These are phyloP conservation scores for Sporothrix pseudoabietina DNA, from an alignment of 2,329 filamentous ascomycete species.

Conservation along the genomic window DNA sequence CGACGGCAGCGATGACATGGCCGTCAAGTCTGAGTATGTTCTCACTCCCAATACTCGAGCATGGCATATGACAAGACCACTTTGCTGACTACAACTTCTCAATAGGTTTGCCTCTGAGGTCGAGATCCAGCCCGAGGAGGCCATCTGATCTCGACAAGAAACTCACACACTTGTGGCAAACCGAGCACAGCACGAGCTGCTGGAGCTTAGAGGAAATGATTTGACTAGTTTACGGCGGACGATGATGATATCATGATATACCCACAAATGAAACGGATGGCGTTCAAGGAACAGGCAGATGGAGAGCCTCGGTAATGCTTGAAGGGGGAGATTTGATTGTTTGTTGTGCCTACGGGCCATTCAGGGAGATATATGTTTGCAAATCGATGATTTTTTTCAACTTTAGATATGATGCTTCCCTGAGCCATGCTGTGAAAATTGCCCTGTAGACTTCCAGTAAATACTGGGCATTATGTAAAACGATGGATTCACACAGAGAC, in stretches of 20 bases:
- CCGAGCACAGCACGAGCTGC: neutral
- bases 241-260: neutral
- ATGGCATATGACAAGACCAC: neutral
- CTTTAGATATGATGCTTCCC: neutral
- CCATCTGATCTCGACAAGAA: neutral
- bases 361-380: neutral
- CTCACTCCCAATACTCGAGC: neutral
- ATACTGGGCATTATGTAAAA: neutral
- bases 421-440: neutral
- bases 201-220: neutral
- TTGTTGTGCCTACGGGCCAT: neutral
- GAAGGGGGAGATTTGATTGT: neutral
- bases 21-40: conserved; percentile 32
- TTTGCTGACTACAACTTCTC: neutral
- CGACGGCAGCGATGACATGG: neutral
- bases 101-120: neutral
- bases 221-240: neutral
- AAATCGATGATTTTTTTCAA: neutral
- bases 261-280: neutral
- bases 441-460: neutral
- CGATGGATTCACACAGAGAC: neutral
- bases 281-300: neutral
- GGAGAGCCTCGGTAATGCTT: neutral
- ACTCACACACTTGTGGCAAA: neutral
- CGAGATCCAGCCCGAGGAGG: neutral